Evolutionary conservation across 2,329 filamentous ascomycete species (phyloP).

Genomic region (Podosphaera fusca): DNA sequence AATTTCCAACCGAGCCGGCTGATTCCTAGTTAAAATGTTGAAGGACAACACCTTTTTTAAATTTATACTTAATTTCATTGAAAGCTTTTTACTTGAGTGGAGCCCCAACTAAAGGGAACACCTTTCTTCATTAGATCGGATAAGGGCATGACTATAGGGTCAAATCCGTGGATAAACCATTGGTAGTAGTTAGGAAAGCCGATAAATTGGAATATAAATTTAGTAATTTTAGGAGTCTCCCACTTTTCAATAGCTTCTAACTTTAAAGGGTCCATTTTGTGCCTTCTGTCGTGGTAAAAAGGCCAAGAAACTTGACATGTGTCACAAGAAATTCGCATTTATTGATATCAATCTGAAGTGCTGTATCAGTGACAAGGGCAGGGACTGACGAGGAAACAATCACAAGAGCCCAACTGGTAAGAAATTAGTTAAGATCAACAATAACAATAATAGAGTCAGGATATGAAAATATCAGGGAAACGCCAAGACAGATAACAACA

Average conservation of each 20-base stretch:
- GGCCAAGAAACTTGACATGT: no score
- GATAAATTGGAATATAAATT: neutral
- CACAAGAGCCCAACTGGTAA: no score
- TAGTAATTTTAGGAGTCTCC: neutral
- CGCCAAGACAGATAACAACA: no score
- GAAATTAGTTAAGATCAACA: no score
- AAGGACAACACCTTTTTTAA: neutral
- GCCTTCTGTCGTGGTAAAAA: no score
- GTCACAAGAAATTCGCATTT: no score
- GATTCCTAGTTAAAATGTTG: neutral
- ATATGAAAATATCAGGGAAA: no score
- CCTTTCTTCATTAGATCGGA: no score
- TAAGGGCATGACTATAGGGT: neutral
- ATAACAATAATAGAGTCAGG: no score
- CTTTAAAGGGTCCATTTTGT: neutral
- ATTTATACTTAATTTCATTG: neutral
- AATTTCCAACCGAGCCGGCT: neutral
- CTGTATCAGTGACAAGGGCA: no score
- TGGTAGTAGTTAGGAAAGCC: neutral
- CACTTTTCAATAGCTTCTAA: neutral
- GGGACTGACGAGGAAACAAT: no score
- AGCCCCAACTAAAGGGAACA: neutral
- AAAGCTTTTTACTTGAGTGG: neutral
- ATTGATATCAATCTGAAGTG: no score
- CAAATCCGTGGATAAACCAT: neutral